phyloP scores from a whole-genome alignment of 257 asterid genomes.

The Ehretia macrophylla region DNA sequence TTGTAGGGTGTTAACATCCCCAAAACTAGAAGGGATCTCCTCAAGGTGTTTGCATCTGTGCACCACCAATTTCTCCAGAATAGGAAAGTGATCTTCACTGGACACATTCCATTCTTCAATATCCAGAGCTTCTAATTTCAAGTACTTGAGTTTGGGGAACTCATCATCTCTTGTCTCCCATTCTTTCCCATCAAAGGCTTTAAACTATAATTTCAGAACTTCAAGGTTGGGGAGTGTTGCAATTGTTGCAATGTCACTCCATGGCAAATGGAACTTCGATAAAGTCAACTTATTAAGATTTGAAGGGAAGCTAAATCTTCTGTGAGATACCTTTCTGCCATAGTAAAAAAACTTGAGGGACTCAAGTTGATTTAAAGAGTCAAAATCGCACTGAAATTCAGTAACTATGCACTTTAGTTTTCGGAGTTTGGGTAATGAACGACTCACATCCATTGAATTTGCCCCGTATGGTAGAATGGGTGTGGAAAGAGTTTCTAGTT shows the following conservation, averaged over 20 bases:
- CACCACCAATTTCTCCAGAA: slow-evolving; percentile 12
- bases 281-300: not conserved
- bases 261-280: slow-evolving; percentile 6
- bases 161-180: slow-evolving; percentile 6
- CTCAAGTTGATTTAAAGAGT: too few species aligned
- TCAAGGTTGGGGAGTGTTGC: slow-evolving; percentile 1
- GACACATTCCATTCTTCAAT: slow-evolving; percentile 8
- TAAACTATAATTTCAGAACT: slow-evolving; percentile 3
- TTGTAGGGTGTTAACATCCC: slow-evolving; percentile 7
- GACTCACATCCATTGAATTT: not conserved
- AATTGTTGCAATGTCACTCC: not conserved
- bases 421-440: not conserved
- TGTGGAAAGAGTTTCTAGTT: not conserved
- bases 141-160: slow-evolving; percentile 1
- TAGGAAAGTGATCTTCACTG: slow-evolving; percentile 10
- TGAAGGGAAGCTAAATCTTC: too few species aligned
- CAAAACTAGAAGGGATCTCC: slow-evolving; percentile 10
- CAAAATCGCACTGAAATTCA: too few species aligned
- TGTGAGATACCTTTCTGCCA: too few species aligned
- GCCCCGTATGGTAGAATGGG: not conserved
- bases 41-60: not conserved
- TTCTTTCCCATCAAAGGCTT: slow-evolving; percentile 4
- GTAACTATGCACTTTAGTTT: not conserved
- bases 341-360: too few species aligned
- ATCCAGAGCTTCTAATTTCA: not conserved